Conservation (phyloP, 768 basidiomycete species). For the Rhizopogon rudus region DNA sequence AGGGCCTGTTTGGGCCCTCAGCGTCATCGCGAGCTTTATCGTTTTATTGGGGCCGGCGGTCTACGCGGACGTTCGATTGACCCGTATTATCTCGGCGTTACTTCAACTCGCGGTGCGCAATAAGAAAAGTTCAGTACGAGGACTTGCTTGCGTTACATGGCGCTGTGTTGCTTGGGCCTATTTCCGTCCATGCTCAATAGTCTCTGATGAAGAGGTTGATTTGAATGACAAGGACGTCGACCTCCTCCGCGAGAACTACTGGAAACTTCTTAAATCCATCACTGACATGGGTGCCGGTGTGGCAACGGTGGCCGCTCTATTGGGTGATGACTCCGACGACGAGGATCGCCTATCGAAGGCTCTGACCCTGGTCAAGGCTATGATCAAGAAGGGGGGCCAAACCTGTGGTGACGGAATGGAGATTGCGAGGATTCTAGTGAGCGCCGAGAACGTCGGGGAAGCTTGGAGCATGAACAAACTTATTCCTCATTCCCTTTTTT, state of each 20-base stretch:
- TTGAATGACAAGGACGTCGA: conserved; percentile 20
- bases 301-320: conserved; percentile 48
- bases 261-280: conserved; percentile 46
- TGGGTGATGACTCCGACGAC: conserved; percentile 37
- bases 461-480: conserved; percentile 45
- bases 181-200: conserved; percentile 42
- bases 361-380: conserved; percentile 45
- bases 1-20: conserved; percentile 75
- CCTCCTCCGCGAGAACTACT: conserved; percentile 32
- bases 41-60: conserved; percentile 60
- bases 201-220: conserved; percentile 20
- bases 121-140: conserved; percentile 60
- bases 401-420: conserved; percentile 54
- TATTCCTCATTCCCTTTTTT: conserved; percentile 50
- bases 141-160: conserved; percentile 60
- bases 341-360: conserved; percentile 39
- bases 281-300: conserved; percentile 58
- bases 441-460: conserved; percentile 25
- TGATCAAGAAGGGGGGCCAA: conserved; percentile 51
- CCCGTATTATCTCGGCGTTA: conserved; percentile 43
- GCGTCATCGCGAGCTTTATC: conserved; percentile 59
- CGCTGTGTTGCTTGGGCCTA: conserved; percentile 62
- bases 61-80: conserved; percentile 38
- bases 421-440: conserved; percentile 37
- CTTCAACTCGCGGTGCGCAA: conserved; percentile 54